A percentile compares a stretch with the other conserved stretches of the same genome.
phyloP scores from a whole-genome alignment of 768 basidiomycete genomes.

The Candolleomyces aberdarensis region DNA sequence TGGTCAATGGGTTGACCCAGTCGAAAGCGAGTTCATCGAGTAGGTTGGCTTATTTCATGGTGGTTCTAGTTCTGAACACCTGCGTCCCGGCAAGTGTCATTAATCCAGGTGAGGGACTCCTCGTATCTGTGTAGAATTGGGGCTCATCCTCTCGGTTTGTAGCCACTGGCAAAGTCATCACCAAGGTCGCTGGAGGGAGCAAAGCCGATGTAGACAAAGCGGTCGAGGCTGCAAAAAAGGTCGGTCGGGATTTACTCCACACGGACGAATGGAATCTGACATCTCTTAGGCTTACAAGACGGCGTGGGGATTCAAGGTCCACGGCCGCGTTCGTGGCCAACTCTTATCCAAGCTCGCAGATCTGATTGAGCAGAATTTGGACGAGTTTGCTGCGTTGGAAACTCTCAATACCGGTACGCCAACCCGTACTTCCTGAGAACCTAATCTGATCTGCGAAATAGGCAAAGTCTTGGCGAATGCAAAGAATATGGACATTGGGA shows the following conservation, averaged over 20 bases:
- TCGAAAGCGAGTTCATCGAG: slow-evolving; percentile 61
- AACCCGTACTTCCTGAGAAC: no score
- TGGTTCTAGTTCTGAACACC: no score
- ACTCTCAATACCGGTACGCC: slow-evolving; percentile 59
- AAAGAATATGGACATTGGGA: slow-evolving; percentile 45
- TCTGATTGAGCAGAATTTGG: slow-evolving; percentile 57
- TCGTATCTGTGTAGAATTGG: background rate
- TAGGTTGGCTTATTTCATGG: slow-evolving; percentile 28
- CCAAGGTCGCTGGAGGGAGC: slow-evolving; percentile 55
- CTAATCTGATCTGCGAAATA: slow-evolving; percentile 10
- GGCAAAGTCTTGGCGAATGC: slow-evolving; percentile 56
- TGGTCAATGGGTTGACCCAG: slow-evolving; percentile 63
- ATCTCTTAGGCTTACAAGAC: slow-evolving; percentile 42
- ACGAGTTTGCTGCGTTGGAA: slow-evolving; percentile 73
- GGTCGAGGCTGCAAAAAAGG: slow-evolving; percentile 63
- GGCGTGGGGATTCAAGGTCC: slow-evolving; percentile 64
- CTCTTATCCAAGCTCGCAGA: slow-evolving; percentile 63
- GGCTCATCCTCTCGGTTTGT: background rate
- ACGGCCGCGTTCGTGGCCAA: slow-evolving; percentile 49
- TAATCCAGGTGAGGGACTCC: no score
- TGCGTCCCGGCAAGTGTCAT: no score
- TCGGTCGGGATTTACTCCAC: slow-evolving; percentile 13
- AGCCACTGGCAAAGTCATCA: slow-evolving; percentile 30
- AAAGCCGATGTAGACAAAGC: slow-evolving; percentile 74
- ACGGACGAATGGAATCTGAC: background rate